Conservation (phyloP, 202 grass and related monocot species). For the Musa balbisiana region DNA sequence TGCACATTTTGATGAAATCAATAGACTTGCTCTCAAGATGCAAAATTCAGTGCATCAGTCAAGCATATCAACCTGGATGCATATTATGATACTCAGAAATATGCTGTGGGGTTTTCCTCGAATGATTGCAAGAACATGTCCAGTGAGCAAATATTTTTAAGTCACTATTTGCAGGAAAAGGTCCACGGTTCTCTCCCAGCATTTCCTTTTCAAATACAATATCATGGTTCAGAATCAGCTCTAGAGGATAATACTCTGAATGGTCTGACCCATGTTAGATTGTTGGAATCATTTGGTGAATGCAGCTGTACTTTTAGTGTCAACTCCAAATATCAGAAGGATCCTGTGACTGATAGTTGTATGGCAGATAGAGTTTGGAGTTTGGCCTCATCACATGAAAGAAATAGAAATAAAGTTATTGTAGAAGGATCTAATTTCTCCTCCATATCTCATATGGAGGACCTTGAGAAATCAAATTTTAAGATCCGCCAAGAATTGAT, state of each 20-base stretch:
- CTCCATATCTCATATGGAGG: slow-evolving; percentile 47
- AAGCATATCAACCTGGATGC: slow-evolving; percentile 60
- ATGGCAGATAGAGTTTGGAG: slow-evolving; percentile 63
- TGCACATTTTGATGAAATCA: slow-evolving; percentile 33
- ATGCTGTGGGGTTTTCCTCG: slow-evolving; percentile 17
- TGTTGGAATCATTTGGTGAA: slow-evolving; percentile 72
- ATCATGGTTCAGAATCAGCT: slow-evolving; percentile 24
- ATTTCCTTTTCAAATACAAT: slow-evolving; percentile 36
- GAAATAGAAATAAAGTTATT: slow-evolving; percentile 42
- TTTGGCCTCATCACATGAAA: slow-evolving; percentile 59
- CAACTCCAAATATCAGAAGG: slow-evolving; percentile 47
- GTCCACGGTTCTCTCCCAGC: slow-evolving; percentile 67
- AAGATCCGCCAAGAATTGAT: slow-evolving; percentile 58
- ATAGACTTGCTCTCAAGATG: slow-evolving; percentile 73
- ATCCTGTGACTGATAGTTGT: slow-evolving; percentile 39
- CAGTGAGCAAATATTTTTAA: slow-evolving; percentile 44
- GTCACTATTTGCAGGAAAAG: slow-evolving; percentile 51
- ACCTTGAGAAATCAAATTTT: slow-evolving; percentile 48
- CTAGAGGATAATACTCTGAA: slow-evolving; percentile 22
- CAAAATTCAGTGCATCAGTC: slow-evolving; percentile 53
- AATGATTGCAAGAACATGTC: slow-evolving; percentile 15
- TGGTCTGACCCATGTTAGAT: slow-evolving; percentile 52
- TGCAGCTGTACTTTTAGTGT: slow-evolving; percentile 51
- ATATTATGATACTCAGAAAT: slow-evolving; percentile 39
- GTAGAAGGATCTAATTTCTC: slow-evolving; percentile 63